Conservation (phyloP, 345 rosid species). For the Cardamine chenopodiifolia region DNA sequence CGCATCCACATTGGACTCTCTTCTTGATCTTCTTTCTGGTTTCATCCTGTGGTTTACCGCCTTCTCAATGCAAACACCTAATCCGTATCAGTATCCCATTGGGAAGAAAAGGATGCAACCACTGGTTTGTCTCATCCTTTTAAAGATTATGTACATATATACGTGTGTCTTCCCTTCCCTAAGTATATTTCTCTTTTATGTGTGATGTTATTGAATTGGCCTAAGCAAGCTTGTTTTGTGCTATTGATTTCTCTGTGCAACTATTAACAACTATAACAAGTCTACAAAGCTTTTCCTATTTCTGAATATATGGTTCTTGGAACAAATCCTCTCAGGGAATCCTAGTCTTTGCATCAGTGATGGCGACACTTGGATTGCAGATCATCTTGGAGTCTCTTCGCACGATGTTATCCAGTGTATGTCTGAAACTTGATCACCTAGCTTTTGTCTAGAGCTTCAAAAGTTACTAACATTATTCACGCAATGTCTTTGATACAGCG, state of each 20-base stretch:
- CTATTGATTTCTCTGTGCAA: constrained; percentile 7
- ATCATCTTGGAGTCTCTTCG: constrained; percentile 90
- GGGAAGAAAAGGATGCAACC: constrained; percentile 99
- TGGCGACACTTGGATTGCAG: constrained; percentile 99
- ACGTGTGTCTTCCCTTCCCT: neutral
- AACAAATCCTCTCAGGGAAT: constrained; percentile 70
- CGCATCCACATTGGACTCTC: constrained; percentile 96
- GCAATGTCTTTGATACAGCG: constrained; percentile 55
- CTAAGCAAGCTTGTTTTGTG: neutral
- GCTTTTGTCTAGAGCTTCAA: constrained; percentile 17
- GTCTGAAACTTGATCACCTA: constrained; percentile 22
- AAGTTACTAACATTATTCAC: constrained; percentile 14
- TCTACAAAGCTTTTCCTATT: neutral
- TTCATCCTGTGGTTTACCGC: constrained; percentile 99
- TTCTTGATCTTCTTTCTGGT: constrained; percentile 98
- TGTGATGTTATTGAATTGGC: neutral
- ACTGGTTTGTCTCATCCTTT: constrained; percentile 57
- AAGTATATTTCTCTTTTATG: neutral
- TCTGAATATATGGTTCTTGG: constrained; percentile 13
- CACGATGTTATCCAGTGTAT: constrained; percentile 71
- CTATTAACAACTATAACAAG: neutral
- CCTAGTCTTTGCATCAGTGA: constrained; percentile 98
- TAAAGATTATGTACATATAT: neutral
- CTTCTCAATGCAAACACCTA: constrained; percentile 96
- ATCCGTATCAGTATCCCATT: constrained; percentile 92